phyloP scores from a whole-genome alignment of 208 protist species.

The Plasmodiophora brassicae region DNA sequence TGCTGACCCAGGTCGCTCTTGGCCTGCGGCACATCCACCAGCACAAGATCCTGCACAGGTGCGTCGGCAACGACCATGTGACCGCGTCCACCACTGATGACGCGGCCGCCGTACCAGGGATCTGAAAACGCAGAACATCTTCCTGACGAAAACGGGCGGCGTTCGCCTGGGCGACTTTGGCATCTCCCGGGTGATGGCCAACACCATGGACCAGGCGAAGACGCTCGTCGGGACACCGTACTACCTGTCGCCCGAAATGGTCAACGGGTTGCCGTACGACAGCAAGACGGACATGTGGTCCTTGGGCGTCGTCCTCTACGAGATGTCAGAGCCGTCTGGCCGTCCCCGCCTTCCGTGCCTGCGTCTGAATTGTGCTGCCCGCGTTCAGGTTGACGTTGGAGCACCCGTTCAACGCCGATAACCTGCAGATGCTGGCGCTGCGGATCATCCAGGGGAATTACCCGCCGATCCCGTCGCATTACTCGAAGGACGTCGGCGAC shows the following conservation, averaged over 20 bases:
- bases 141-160: constrained; percentile 48
- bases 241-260: constrained; percentile 60
- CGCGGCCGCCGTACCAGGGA: constrained; percentile 55
- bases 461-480: constrained; percentile 34
- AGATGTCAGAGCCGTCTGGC: constrained; percentile 40
- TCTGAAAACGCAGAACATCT: constrained; percentile 78
- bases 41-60: constrained; percentile 67
- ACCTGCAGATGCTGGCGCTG: constrained; percentile 27
- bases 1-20: constrained; percentile 62
- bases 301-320: constrained; percentile 53
- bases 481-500: constrained; percentile 16
- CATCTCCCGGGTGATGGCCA: constrained; percentile 60
- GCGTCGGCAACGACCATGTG: background rate
- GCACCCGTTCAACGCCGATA: constrained; percentile 2
- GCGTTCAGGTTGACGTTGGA: constrained; percentile 28
- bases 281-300: constrained; percentile 54
- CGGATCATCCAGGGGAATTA: constrained; percentile 38
- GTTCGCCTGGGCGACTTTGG: constrained; percentile 71
- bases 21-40: constrained; percentile 64
- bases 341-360: background rate
- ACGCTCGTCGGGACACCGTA: constrained; percentile 58
- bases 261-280: constrained; percentile 50
- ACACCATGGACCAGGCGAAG: constrained; percentile 51
- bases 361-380: background rate
- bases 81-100: too few relatives aligned